Evolutionary conservation across 129 eudicot genomes (phyloP), one percentile per base, ranked within the genome.

Genomic region (Lactuca saligna): DNA sequence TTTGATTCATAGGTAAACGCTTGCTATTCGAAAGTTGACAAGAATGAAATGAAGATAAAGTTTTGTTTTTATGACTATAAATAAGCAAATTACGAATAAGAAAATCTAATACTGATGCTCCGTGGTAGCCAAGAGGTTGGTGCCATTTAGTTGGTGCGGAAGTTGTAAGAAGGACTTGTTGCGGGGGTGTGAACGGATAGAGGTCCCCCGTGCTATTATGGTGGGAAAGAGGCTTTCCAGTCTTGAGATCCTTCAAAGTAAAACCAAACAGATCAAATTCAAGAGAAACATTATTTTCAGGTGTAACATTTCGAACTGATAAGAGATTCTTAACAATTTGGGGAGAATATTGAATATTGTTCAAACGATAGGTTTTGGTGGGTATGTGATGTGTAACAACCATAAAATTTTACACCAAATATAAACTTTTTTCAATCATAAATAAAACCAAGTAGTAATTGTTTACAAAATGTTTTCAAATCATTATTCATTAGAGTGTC

Each of bases 21-120:
- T 68, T 68, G 11, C 46, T 68, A 2, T 68, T 68, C 16, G 73
- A n/a, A 17, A 51, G 38, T 54, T 68, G 62, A 35, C 61, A 68
- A 15, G 61, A 68, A 6, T 16, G 4, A n/a, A 46, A 68, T 14
- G 54, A 48, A n/a, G 8, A 12, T 51, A n/a, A 51, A 0, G 8
- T 1, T 6, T 6, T 32, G 1, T 3, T 17, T 53, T 14, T 49
- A 38, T 50, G 33, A 29, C 55, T 39, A 25, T 8, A 2, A 48
- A 44, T 25, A 5, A 46, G 2, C 25, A 25, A 14, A 63, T 9
- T 8, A 17, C 54, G 51, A 63, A 0, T 17, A 17, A 63, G 54
- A 63, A 38, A 38, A 3, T 39, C 15, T 14, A 63, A 3, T 11
- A 63, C 13, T 14, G 15, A 16, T 5, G 68, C 51, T 2, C 54